Evolutionary conservation across 805 yeast species (phyloP).

Genomic region (Yarrowia divulgata): DNA sequence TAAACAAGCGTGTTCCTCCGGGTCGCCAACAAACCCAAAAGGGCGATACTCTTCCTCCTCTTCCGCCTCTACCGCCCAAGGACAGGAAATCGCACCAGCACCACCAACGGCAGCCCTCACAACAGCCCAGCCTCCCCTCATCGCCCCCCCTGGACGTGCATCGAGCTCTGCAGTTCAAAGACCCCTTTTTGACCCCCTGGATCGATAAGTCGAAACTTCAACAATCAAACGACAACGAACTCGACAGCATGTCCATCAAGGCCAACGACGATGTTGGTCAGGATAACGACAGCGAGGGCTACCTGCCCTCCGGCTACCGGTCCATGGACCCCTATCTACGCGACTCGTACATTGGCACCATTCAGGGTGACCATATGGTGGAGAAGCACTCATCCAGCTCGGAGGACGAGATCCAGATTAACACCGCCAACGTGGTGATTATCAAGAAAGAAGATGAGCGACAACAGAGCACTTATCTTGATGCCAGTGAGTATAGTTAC

Average conservation of each 20-base stretch:
- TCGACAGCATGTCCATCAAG: conserved; percentile 27
- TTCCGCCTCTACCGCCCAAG: conserved; percentile 9
- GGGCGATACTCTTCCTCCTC: conserved; percentile 8
- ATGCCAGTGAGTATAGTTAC: conserved; percentile 19
- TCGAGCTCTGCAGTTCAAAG: conserved; percentile 35
- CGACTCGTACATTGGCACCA: conserved; percentile 26
- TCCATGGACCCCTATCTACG: conserved; percentile 33
- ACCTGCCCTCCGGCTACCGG: conserved; percentile 31
- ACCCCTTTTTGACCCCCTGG: conserved; percentile 31
- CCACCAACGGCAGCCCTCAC: background rate
- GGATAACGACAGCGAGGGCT: background rate
- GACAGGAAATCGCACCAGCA: background rate
- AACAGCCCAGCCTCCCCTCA: conserved; percentile 10
- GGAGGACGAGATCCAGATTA: conserved; percentile 15
- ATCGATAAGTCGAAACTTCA: conserved; percentile 21
- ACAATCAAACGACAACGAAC: conserved; percentile 13
- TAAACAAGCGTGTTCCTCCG: conserved; percentile 30
- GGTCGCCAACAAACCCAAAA: conserved; percentile 20
- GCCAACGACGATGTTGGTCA: conserved; percentile 35
- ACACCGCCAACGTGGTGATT: conserved; percentile 21
- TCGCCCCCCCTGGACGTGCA: conserved; percentile 13
- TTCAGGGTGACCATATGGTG: conserved; percentile 32
- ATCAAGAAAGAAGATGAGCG: conserved; percentile 26
- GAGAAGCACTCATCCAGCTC: conserved; percentile 21
- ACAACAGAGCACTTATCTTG: conserved; percentile 4